Base-by-base conservation (phyloP, 257 asterid species). In the Henckelia pumila region DNA sequence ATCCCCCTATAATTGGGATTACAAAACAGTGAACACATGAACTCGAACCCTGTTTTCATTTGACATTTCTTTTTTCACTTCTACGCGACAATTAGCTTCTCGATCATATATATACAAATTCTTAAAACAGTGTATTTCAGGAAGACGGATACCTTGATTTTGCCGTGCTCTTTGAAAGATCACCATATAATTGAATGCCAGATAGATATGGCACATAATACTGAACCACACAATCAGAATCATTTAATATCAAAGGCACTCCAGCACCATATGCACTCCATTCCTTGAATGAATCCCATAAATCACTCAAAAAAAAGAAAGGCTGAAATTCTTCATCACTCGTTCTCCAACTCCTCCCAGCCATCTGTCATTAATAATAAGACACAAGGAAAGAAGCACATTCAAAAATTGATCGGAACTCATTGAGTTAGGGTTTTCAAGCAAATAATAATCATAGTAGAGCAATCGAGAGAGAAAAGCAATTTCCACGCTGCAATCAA, bases 231-330 rank as follows among this genome's bases (percentile, higher is more conserved):
- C 83, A 24, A 66, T 90, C 96, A 47, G 74, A 77, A 37, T 81
- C 95, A 67, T 86, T 79, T 81, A 93, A 73, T 72, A 88, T 69
- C 89, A 93, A 76, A 11, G 97, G 99, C 73, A 93, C 99, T 72
- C 97, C 99, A 66, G 88, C 87, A 72, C 99, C 99, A 80, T 88
- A 90, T 5, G 91, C 99, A 70, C 99, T 93, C 99, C 97, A 90
- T 77, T 93, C 96, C 75, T 83, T 85, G 68, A 86, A 93, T 4
- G 97, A 85, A 68, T 93, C 97, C 95, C 96, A 93, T 33, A 93
- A 76, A 81, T 90, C 96, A 61, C 95, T 91, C 4, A 93, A 85
- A 71, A 86, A 82, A 67, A 85, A 93, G 79, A 83, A 88, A 19
- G 95, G 91, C 75, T 78, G 89, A 61, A 57, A 80, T 72, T 86